Evolutionary conservation across 345 rosid genomes (phyloP), one percentile per base, ranked within the genome.

Genomic region (Leavenworthia alabamica): DNA sequence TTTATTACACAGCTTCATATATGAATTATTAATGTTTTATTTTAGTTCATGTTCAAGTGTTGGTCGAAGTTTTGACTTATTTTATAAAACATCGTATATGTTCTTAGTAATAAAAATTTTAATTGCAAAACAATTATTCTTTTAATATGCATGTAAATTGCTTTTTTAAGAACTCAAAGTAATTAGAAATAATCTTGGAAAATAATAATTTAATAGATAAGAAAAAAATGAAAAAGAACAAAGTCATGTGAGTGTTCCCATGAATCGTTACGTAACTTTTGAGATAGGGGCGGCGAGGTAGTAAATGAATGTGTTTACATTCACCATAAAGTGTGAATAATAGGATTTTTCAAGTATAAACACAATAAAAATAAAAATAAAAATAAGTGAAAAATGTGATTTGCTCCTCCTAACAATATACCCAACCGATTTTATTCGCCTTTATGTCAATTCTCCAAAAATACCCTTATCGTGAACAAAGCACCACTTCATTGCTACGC

Each of bases 241-340:
- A 80, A 58, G 73, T 70, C 87, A 87, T 85, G 97, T 81, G 97
- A 79, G 73, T 57, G 73, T 74, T 66, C 74, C 77, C 68, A 83
- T 63, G 70, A 63, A 62, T 55, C 52, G 35, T 54, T 54, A 36
- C 42, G 73, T 44, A 44, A 66, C 80, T 62, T 73, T 69, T 68
- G 49, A 69, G 65, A 81, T 40, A 48, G 74, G 75, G 86, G 83
- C 88, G 89, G 95, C 80, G 92, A 17, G 71, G 82, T 39, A 69
- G 69, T 70, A 56, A 78, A 73, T 83, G 77, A 83, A 77, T 82
- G 85, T 59, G 36, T 56, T 60, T 74, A 26, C 11, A 33, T 70
- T 62, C 19, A 62, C 16, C 44, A 43, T 17, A 68, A 60, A 43
- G 62, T 43, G 67, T 52, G 61, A 60, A 44, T 23, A 16, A 2